These are phyloP conservation scores for Dichotomopilus funicola DNA, from an alignment of 2,329 filamentous ascomycete genomes.

Conservation along the genomic window DNA sequence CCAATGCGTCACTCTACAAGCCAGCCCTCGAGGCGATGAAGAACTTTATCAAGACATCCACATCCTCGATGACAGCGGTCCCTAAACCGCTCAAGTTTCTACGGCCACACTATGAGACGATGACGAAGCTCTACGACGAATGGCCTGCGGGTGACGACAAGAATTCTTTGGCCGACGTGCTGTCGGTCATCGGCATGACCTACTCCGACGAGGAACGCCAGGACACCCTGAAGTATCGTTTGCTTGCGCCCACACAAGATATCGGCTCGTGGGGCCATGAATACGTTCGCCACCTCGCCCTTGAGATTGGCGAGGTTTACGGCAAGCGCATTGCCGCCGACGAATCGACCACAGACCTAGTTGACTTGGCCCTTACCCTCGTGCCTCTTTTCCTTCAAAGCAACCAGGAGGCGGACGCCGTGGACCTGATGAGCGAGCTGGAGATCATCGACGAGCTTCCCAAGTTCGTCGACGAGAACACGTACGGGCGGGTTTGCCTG, in stretches of 20 bases:
- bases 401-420: slow-evolving; percentile 96
- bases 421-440: slow-evolving; percentile 92
- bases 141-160: slow-evolving; percentile 84
- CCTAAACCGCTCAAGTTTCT: slow-evolving; percentile 98
- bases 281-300: slow-evolving; percentile 89
- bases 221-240: slow-evolving; percentile 92
- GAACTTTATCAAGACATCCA: slow-evolving; percentile 97
- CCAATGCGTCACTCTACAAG: slow-evolving; percentile 81
- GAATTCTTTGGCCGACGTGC: slow-evolving; percentile 83
- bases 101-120: slow-evolving; percentile 86
- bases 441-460: slow-evolving; percentile 94
- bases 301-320: slow-evolving; percentile 95
- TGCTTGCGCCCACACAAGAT: slow-evolving; percentile 83
- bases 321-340: slow-evolving; percentile 81
- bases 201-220: slow-evolving; percentile 94
- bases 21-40: slow-evolving; percentile 94
- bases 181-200: slow-evolving; percentile 98
- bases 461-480: slow-evolving; percentile 86
- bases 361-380: slow-evolving; percentile 74
- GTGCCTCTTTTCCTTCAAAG: slow-evolving; percentile 94
- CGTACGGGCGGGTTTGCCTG: slow-evolving; percentile 84
- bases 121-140: slow-evolving; percentile 80
- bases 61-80: slow-evolving; percentile 98
- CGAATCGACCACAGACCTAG: slow-evolving; percentile 73
- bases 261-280: slow-evolving; percentile 98